Evolutionary conservation across 1,284 basidiomycete genomes (phyloP), one percentile per base, ranked within the genome.

Genomic region (Leccinum subspadiceum): DNA sequence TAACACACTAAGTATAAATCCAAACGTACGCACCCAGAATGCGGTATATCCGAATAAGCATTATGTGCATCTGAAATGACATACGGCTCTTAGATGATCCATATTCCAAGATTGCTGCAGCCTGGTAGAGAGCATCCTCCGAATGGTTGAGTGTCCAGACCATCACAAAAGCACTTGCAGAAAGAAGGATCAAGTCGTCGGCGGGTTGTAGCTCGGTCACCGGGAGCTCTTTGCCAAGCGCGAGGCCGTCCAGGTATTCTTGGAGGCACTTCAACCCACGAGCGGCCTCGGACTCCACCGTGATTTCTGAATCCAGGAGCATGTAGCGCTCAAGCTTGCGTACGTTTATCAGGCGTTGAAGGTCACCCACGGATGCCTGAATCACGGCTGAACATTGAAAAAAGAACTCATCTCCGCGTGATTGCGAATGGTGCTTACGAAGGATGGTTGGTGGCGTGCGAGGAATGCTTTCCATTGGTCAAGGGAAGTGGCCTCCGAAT

Each of bases 131-230:
- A 64, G 85, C 78, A n/a, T 75, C 73, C 55, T 84, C 79, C 56
- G 87, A 81, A 17, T 71, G 76, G 61, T 79, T 78, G 49, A 84
- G 68, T 50, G 76, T 77, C 85, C 88, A 93, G 17, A 86, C 76
- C 62, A 79, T 83, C 53, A 94, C 80, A 57, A 87, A 80, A 2
- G 83, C 81, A 66, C 89, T 89, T 1, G 81, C 88, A 5, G 87
- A 84, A 12, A 96, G 78, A 26, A 95, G 78, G 8, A 82, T 88
- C 31, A 96, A 80, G 67, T 96, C 94, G 68, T 96, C 94, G 2
- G 86, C 90, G 15, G 90, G 92, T 68, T 96, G 94, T 51, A 94
- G 79, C 66, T 96, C 94, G 0, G 91, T 92, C 4, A 80, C 74
- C 1, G 88, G 83, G 20, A 95, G 79, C 56, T 81, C 77, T 54